phyloP scores from a whole-genome alignment of 2,329 filamentous ascomycete genomes.

The Aaosphaeria arxii region DNA sequence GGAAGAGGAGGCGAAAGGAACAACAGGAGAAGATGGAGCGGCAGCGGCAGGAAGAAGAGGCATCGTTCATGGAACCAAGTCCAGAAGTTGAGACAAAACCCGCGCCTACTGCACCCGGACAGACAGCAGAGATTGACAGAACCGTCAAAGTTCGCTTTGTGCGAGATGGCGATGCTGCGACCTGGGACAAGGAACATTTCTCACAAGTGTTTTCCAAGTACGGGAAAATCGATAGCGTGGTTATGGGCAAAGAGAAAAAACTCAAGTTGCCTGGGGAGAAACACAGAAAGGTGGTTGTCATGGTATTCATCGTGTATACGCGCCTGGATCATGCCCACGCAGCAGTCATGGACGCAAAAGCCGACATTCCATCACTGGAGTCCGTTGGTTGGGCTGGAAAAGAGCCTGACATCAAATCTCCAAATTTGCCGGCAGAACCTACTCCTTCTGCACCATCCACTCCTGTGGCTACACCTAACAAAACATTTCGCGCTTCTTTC shows the following conservation, averaged over 20 bases:
- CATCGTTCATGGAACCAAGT: conserved; percentile 37
- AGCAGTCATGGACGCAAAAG: conserved; percentile 52
- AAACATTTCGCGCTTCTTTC: conserved; percentile 26
- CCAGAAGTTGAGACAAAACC: conserved; percentile 12
- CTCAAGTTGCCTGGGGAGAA: conserved; percentile 46
- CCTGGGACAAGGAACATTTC: conserved; percentile 49
- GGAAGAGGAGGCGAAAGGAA: conserved; percentile 55
- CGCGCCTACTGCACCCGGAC: conserved; percentile 17
- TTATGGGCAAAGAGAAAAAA: conserved; percentile 57
- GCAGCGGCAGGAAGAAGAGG: conserved; percentile 52
- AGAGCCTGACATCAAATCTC: conserved; percentile 47
- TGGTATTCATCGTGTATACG: conserved; percentile 55
- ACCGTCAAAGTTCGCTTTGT: conserved; percentile 58
- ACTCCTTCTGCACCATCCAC: conserved; percentile 31
- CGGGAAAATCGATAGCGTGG: conserved; percentile 55
- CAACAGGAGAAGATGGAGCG: conserved; percentile 51
- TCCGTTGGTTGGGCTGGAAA: conserved; percentile 55
- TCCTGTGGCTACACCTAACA: conserved; percentile 19
- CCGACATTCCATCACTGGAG: conserved; percentile 50
- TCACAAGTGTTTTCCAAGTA: conserved; percentile 50
- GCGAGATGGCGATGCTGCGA: conserved; percentile 43
- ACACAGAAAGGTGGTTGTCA: conserved; percentile 52
- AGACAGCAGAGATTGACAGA: conserved; percentile 53
- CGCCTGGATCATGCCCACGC: conserved; percentile 58
- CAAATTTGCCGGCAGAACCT: conserved; percentile 11